A percentile compares a stretch with the other conserved stretches of the same genome.
phyloP scores from a whole-genome alignment of 306 rosid species.

The Trifolium repens region DNA sequence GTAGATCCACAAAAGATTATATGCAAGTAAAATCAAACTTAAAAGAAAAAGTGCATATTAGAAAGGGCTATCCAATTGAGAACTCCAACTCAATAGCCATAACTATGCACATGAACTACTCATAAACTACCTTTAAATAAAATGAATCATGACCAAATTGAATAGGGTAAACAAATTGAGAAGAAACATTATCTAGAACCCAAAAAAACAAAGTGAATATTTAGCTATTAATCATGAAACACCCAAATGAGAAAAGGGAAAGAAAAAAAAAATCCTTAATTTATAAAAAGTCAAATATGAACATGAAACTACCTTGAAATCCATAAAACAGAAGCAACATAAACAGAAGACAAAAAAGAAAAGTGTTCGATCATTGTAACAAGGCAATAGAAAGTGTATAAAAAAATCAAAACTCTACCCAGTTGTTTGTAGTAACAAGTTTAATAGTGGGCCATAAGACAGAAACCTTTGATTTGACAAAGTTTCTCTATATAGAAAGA shows the following conservation, averaged over 20 bases:
- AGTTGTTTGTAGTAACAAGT: conserved; percentile 1
- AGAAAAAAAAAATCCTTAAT: conserved; percentile 14
- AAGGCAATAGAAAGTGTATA: background rate
- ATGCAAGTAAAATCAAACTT: background rate
- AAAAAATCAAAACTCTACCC: conserved; percentile 3
- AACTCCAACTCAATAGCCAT: conserved; percentile 20
- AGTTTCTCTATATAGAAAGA: conserved; percentile 3
- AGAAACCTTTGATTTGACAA: background rate
- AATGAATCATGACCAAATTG: background rate
- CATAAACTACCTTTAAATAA: background rate
- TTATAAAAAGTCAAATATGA: conserved; percentile 32
- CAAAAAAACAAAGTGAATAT: background rate
- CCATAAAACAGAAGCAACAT: conserved; percentile 35
- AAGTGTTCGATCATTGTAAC: background rate
- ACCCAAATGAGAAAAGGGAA: background rate
- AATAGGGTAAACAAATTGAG: conserved; percentile 18
- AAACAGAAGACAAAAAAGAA: background rate
- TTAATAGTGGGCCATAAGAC: conserved; percentile 33
- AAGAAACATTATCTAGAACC: background rate
- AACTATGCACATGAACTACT: background rate
- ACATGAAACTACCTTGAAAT: conserved; percentile 34
- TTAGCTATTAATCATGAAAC: conserved; percentile 14
- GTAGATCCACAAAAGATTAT: background rate
- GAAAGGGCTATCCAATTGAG: background rate
- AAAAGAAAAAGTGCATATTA: background rate